Base-by-base conservation (phyloP, 2,329 filamentous ascomycete species). In the Zymoseptoria tritici region DNA sequence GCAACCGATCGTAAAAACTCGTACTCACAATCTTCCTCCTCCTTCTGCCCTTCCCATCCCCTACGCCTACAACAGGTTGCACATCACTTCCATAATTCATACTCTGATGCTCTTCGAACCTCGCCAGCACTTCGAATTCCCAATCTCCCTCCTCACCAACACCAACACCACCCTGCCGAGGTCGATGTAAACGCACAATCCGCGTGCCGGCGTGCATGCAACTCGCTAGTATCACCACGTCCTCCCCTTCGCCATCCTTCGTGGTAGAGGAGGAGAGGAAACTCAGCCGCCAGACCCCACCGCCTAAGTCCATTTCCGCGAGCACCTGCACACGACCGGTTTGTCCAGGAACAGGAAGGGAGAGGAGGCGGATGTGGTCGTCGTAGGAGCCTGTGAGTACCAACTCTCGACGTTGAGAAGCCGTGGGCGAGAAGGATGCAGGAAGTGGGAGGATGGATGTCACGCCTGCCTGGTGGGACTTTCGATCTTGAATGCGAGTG, bases 1-100 rank as follows among this genome's bases (percentile, higher is more conserved):
- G 68, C 52, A 87, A 72, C 69, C 81, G 84, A 72, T 91, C 88
- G 65, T 91, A 91, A 66, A 91, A 92, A 71, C 88, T 91, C 0
- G 87, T 90, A 21, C 86, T 89, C 1, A 91, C 77, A 66, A 85
- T 82, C 20, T 77, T 75, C 59, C 68, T 71, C 54, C 64, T 66
- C 56, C 55, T 69, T 67, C 6, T 57, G n/a, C n/a, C n/a, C n/a
- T n/a, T n/a, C n/a, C n/a, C 56, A 22, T 59, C 67, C 69, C 54
- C 1, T 24, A 54, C 19, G 31, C 29, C 51, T 4, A 22, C 9
- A 5, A 16, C 68, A 1, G 80, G 80, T 64, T 83, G 80, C 60
- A 85, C 83, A 74, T 92, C 91, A 67, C 88, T 90, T 6, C 88
- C 92, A 72, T 97, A 97, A 69, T 96, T 96, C 91, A 97, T 96